These are phyloP conservation scores for Metschnikowia picachoensis DNA, from an alignment of 805 yeast genomes.

Conservation along the genomic window DNA sequence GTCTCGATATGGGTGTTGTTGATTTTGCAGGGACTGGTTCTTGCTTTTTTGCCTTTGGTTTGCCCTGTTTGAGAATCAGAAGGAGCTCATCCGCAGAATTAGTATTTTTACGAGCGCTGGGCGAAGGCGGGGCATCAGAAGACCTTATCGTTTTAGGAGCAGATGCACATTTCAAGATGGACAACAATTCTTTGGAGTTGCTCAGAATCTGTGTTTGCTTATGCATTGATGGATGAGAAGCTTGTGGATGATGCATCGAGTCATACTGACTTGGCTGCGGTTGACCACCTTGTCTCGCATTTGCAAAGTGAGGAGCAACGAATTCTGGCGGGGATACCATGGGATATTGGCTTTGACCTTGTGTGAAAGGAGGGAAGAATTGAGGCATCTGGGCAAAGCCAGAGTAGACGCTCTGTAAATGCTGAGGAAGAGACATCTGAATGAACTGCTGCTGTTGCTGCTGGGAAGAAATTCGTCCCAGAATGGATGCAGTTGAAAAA, in stretches of 20 bases:
- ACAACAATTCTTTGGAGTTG: conserved; percentile 41
- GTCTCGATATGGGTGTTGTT: neutral
- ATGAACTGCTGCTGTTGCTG: conserved; percentile 16
- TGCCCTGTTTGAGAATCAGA: conserved; percentile 8
- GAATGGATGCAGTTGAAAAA: conserved; percentile 4
- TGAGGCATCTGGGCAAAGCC: conserved; percentile 17
- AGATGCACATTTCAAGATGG: conserved; percentile 32
- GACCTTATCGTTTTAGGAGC: neutral
- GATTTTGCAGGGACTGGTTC: neutral
- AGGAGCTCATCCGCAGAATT: conserved; percentile 11
- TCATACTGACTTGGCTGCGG: conserved; percentile 7
- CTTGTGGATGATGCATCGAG: neutral
- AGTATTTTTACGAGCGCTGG: neutral
- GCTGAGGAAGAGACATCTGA: conserved; percentile 32
- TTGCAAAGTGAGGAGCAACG: conserved; percentile 8
- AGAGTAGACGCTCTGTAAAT: conserved; percentile 24
- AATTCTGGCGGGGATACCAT: conserved; percentile 16
- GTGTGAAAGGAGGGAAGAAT: conserved; percentile 11
- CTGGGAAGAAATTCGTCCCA: conserved; percentile 2
- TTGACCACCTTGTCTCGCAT: neutral
- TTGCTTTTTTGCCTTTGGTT: neutral
- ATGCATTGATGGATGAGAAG: neutral
- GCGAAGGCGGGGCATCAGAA: neutral
- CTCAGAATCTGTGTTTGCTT: conserved; percentile 18
- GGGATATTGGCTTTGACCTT: conserved; percentile 8